These are phyloP conservation scores for Candida glucosophila DNA, from an alignment of 1,139 yeast species.

Conservation along the genomic window DNA sequence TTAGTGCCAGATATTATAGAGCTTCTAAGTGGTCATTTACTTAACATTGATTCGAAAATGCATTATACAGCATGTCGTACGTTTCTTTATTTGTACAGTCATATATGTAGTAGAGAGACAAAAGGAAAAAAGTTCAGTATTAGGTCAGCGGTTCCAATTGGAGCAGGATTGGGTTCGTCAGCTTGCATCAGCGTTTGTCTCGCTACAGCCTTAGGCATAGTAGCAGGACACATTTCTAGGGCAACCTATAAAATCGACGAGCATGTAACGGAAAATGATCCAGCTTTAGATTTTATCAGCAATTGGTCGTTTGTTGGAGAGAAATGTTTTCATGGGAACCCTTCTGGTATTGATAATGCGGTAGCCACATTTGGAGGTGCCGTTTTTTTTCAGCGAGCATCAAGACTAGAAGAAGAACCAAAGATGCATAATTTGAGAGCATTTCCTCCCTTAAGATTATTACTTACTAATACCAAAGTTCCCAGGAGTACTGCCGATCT, in stretches of 20 bases:
- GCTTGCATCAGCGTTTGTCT: slow-evolving; percentile 86
- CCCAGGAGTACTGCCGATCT: slow-evolving; percentile 83
- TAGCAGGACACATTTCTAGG: slow-evolving; percentile 45
- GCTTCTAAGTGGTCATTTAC: slow-evolving; percentile 35
- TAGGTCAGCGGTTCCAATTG: slow-evolving; percentile 84
- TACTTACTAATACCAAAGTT: slow-evolving; percentile 76
- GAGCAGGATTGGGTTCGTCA: slow-evolving; percentile 95
- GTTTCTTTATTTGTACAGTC: slow-evolving; percentile 67
- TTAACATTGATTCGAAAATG: slow-evolving; percentile 40
- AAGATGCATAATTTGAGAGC: slow-evolving; percentile 58
- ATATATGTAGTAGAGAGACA: slow-evolving; percentile 40
- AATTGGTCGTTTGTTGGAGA: slow-evolving; percentile 91
- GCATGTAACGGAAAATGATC: slow-evolving; percentile 24
- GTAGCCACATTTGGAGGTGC: slow-evolving; percentile 97
- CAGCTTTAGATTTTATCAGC: slow-evolving; percentile 58
- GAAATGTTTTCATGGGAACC: slow-evolving; percentile 92
- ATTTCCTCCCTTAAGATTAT: slow-evolving; percentile 66
- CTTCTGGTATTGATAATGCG: slow-evolving; percentile 94
- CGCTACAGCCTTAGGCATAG: slow-evolving; percentile 61
- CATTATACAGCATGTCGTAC: slow-evolving; percentile 82
- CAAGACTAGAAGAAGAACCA: slow-evolving; percentile 43
- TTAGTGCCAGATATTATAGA: slow-evolving; percentile 54
- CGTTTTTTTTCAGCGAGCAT: slow-evolving; percentile 71
- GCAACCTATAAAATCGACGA: slow-evolving; percentile 22
- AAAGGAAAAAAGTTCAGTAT: slow-evolving; percentile 55